These are phyloP conservation scores for Auxenochlorella pyrenoidosa DNA, from an alignment of 139 green algal genomes.

Conservation along the genomic window DNA sequence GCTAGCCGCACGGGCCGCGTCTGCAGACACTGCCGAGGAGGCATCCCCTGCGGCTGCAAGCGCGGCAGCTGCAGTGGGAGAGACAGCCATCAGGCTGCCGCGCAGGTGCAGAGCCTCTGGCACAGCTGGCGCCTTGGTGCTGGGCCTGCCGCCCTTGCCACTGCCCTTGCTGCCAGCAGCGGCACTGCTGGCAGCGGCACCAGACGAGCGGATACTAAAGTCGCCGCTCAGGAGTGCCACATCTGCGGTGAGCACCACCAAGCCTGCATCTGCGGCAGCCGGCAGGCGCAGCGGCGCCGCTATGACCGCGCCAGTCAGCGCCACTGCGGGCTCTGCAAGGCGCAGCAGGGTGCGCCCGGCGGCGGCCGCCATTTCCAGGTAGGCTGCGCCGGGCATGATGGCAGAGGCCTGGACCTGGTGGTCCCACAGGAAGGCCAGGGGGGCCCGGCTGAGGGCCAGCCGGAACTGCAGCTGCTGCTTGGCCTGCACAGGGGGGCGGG, in stretches of 20 bases:
- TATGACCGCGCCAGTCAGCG: constrained; percentile 47
- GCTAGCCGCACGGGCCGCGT: constrained; percentile 56
- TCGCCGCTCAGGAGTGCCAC: constrained; percentile 17
- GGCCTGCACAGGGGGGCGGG: constrained; percentile 44
- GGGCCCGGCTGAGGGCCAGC: constrained; percentile 40
- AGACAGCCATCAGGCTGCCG: neutral
- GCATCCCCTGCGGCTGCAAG: neutral
- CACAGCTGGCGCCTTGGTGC: constrained; percentile 14
- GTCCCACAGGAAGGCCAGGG: constrained; percentile 74
- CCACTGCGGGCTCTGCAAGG: constrained; percentile 21
- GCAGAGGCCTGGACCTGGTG: constrained; percentile 66
- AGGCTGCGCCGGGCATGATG: constrained; percentile 55
- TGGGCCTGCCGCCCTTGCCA: neutral
- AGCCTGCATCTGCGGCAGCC: neutral
- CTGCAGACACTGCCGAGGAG: constrained; percentile 16
- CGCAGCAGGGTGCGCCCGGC: constrained; percentile 10
- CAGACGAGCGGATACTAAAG: constrained; percentile 40
- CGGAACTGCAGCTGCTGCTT: constrained; percentile 51
- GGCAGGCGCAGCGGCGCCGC: constrained; percentile 63
- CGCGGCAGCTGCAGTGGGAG: neutral
- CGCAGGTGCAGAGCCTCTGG: neutral
- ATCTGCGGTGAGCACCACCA: constrained; percentile 14
- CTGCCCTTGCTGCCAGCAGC: neutral
- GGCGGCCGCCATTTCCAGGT: constrained; percentile 38
- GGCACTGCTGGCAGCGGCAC: neutral